A percentile compares a stretch with the other conserved stretches of the same genome.
phyloP scores from a whole-genome alignment of 2,329 filamentous ascomycete species.

The Camillea tinctor region DNA sequence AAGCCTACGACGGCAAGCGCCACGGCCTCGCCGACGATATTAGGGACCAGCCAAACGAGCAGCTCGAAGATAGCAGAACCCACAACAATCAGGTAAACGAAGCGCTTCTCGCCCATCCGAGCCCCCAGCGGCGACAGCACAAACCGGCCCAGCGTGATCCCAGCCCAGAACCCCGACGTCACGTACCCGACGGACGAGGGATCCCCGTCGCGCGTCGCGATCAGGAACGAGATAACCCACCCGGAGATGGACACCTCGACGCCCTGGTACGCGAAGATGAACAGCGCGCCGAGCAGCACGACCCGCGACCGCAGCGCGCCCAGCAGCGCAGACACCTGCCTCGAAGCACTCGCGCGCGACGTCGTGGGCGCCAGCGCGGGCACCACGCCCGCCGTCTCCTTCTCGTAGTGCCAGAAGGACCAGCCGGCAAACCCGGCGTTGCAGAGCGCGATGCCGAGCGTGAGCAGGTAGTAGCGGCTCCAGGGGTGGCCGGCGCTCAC shows the following conservation, averaged over 20 bases:
- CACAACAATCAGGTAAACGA: conserved; percentile 61
- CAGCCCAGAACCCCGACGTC: conserved; percentile 68
- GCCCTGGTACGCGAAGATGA: conserved; percentile 85
- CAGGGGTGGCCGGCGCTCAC: conserved; percentile 61
- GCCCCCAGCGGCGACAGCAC: conserved; percentile 65
- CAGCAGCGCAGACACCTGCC: conserved; percentile 43
- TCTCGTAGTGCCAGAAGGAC: conserved; percentile 69
- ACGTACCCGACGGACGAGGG: conserved; percentile 76
- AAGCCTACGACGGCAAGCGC: conserved; percentile 70
- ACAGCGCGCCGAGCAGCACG: conserved; percentile 72
- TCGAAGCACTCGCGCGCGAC: conserved; percentile 3
- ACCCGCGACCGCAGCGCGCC: conserved; percentile 51
- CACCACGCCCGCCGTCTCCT: conserved; percentile 47
- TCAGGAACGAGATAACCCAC: conserved; percentile 85
- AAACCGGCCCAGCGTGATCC: conserved; percentile 76
- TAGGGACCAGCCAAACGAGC: conserved; percentile 76
- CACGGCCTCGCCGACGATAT: conserved; percentile 68
- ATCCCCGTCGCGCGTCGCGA: conserved; percentile 67
- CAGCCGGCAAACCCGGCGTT: conserved; percentile 61
- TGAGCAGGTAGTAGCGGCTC: conserved; percentile 72
- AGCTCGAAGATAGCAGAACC: conserved; percentile 68
- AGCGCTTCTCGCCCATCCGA: conserved; percentile 66
- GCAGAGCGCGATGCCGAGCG: conserved; percentile 55
- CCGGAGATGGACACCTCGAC: conserved; percentile 81
- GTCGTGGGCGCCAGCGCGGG: conserved; percentile 11